Base-by-base conservation (phyloP, 768 basidiomycete species). In the Boletus insuetus region DNA sequence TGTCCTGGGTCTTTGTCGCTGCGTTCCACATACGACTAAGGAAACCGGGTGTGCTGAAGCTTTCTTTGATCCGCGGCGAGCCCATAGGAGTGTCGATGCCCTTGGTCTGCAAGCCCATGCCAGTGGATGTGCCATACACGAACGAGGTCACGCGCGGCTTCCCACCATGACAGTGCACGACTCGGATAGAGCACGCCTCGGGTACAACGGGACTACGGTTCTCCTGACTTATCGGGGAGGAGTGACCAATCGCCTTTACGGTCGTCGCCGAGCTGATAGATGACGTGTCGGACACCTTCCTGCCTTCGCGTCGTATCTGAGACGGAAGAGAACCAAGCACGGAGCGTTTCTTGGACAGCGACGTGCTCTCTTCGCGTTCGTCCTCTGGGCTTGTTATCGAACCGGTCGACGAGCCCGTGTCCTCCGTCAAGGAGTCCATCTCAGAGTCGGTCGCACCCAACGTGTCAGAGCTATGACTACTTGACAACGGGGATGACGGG, bases 11-110 rank as follows among this genome's bases (percentile, higher is more conserved):
- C 64, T 79, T 78, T 24, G 72, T 80, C 47, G 84, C 83, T 12
- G 81, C 83, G 35, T 80, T 87, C 84, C 87, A 88, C 84, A 89
- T 87, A 29, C 87, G 79, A 61, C 83, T 87, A 46, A 89, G 74
- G 67, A 89, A 86, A 22, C 72, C 43, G 64, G 78, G 74, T 59
- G 76, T 72, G 51, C 77, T 79, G 26, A 73, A 65, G 56, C 77
- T 79, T 41, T 73, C 66, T 43, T 60, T 72, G 52, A 66, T 58
- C 40, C 69, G 63, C 17, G 60, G 58, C 2, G 62, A 68, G 46
- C 65, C 55, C 39, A 37, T 34, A 13, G 58, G 63, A 11, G 58
- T 58, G 19, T 37, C 47, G 32, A 49, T 45, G 20, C 54, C 44
- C 47, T 57, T 62, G 56, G 53, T 48, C 37, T 61, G 58, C 55